Evolutionary conservation across 1,284 basidiomycete genomes (phyloP).

Genomic region (Puccinia hordei): DNA sequence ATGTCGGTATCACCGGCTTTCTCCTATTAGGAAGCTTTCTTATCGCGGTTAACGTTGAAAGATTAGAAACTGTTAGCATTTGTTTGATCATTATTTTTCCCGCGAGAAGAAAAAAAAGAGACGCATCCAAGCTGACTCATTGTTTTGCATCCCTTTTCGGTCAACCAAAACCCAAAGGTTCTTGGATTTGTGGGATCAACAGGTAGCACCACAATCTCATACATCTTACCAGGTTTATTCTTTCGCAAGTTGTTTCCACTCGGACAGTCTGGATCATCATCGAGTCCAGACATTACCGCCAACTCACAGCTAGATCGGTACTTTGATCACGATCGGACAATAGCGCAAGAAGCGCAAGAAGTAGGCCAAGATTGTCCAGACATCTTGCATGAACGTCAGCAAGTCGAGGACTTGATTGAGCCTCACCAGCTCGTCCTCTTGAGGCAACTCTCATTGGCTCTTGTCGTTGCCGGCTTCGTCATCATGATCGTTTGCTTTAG

Average conservation of each 20-base stretch:
- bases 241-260: constrained; percentile 39
- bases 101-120: background rate
- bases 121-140: background rate
- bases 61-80: constrained; percentile 65
- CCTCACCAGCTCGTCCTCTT: constrained; percentile 57
- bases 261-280: background rate
- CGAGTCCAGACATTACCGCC: background rate
- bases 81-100: background rate
- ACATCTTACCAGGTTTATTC: constrained; percentile 74
- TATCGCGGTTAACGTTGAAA: constrained; percentile 73
- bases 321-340: background rate
- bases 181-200: constrained; percentile 95
- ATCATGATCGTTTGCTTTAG: constrained; percentile 77
- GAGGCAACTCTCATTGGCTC: constrained; percentile 68
- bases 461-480: constrained; percentile 74
- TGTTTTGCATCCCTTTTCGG: background rate
- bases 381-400: background rate
- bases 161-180: constrained; percentile 62
- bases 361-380: background rate
- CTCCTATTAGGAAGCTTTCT: constrained; percentile 69
- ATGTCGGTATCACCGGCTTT: constrained; percentile 70
- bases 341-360: too few species aligned
- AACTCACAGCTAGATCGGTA: background rate
- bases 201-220: constrained; percentile 92
- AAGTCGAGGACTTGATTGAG: background rate